Conservation (phyloP, 441 rosid genomes). For the Adansonia gregorii region DNA sequence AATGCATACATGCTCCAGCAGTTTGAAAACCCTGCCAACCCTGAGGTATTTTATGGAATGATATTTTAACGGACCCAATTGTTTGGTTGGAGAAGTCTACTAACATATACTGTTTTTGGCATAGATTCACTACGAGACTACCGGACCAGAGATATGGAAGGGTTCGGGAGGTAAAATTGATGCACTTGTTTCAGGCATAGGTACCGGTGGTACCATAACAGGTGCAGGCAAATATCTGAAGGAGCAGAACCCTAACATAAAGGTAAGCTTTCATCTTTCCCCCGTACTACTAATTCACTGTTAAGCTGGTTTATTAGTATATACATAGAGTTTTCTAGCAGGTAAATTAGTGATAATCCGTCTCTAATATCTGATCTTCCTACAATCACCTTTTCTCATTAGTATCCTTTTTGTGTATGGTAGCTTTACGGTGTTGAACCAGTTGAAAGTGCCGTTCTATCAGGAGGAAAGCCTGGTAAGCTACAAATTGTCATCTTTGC, state of each 20-base stretch:
- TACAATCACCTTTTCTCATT: slow-evolving; percentile 21
- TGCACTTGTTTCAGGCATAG: slow-evolving; percentile 86
- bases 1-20: slow-evolving; percentile 86
- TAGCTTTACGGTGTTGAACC: slow-evolving; percentile 86
- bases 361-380: neutral
- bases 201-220: slow-evolving; percentile 90
- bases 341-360: neutral
- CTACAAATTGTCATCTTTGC: slow-evolving; percentile 2
- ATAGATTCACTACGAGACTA: slow-evolving; percentile 83
- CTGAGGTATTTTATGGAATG: slow-evolving; percentile 51
- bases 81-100: neutral
- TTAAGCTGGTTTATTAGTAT: neutral
- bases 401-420: slow-evolving; percentile 17
- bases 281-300: neutral
- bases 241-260: slow-evolving; percentile 71
- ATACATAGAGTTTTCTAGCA: neutral
- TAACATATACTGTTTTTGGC: neutral
- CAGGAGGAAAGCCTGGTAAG: slow-evolving; percentile 90
- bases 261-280: slow-evolving; percentile 42
- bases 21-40: slow-evolving; percentile 86
- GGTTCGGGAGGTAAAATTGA: slow-evolving; percentile 77
- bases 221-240: slow-evolving; percentile 84
- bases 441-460: slow-evolving; percentile 68
- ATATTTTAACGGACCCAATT: neutral
- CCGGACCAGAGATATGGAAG: slow-evolving; percentile 93